phyloP scores from a whole-genome alignment of 768 basidiomycete species.

The Trametes sanguinea region DNA sequence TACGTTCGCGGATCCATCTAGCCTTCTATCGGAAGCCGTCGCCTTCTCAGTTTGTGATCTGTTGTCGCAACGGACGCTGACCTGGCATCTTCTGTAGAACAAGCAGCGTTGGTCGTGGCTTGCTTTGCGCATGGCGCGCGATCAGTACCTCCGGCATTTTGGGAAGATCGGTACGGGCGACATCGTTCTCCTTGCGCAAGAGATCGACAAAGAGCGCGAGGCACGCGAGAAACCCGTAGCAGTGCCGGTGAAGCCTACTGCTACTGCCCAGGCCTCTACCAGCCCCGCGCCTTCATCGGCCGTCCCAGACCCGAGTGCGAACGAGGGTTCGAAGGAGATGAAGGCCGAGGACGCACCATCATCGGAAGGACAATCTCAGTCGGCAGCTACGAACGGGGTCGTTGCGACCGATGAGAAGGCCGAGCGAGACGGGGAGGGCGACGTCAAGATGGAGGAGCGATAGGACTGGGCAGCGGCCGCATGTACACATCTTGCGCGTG shows the following conservation, averaged over 20 bases:
- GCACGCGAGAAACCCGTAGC: conserved; percentile 38
- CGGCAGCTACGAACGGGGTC: neutral
- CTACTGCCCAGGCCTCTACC: conserved; percentile 24
- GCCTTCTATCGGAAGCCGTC: neutral
- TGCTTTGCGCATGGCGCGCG: conserved; percentile 73
- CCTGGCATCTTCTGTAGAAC: conserved; percentile 47
- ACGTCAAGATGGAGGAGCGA: conserved; percentile 34
- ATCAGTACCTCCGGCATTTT: conserved; percentile 73
- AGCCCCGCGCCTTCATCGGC: conserved; percentile 18
- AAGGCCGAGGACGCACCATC: conserved; percentile 10
- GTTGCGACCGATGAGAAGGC: neutral
- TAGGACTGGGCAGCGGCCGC: neutral
- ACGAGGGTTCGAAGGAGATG: conserved; percentile 4
- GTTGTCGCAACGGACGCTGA: neutral
- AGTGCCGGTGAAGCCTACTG: conserved; percentile 31
- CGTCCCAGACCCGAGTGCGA: neutral
- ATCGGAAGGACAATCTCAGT: neutral
- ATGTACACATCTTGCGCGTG: neutral
- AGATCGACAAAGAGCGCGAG: conserved; percentile 33
- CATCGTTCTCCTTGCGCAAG: conserved; percentile 41
- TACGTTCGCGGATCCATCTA: conserved; percentile 32
- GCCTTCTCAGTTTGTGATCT: neutral
- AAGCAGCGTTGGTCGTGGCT: conserved; percentile 82
- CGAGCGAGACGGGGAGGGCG: conserved; percentile 26
- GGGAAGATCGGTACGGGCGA: conserved; percentile 83